Conservation (phyloP, 805 yeast genomes). For the Saturnispora hagleri region DNA sequence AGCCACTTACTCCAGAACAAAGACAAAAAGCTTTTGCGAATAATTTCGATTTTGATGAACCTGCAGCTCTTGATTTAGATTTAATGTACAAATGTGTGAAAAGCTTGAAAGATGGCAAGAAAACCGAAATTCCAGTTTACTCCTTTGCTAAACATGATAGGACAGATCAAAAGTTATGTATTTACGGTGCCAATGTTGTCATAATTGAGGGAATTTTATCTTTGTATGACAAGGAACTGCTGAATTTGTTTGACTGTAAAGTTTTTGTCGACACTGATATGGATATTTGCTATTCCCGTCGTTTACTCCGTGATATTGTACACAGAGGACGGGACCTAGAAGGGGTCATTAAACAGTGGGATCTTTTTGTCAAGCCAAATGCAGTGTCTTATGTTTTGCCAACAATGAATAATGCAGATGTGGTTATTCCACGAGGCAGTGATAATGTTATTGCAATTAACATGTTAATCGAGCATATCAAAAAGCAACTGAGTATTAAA, state of each 20-base stretch:
- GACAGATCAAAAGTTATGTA: slow-evolving; percentile 56
- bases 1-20: slow-evolving; percentile 57
- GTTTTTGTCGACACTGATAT: slow-evolving; percentile 90
- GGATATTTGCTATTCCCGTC: slow-evolving; percentile 84
- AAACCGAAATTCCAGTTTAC: slow-evolving; percentile 58
- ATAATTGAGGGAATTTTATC: slow-evolving; percentile 90
- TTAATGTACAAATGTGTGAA: slow-evolving; percentile 52
- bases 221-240: slow-evolving; percentile 56
- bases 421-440: slow-evolving; percentile 84
- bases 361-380: slow-evolving; percentile 83
- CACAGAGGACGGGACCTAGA: slow-evolving; percentile 76
- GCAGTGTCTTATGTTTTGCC: slow-evolving; percentile 69
- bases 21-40: slow-evolving; percentile 53
- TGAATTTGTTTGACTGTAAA: slow-evolving; percentile 74
- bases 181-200: slow-evolving; percentile 91
- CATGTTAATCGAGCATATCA: slow-evolving; percentile 70
- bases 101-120: slow-evolving; percentile 61
- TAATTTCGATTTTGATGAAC: slow-evolving; percentile 80
- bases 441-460: slow-evolving; percentile 76
- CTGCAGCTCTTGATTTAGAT: slow-evolving; percentile 77
- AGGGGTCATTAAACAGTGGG: slow-evolving; percentile 87
- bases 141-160: slow-evolving; percentile 56
- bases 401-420: slow-evolving; percentile 70
- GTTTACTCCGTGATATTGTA: slow-evolving; percentile 79
- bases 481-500: slow-evolving; percentile 57